Evolutionary conservation across 1,139 yeast species (phyloP).

Genomic region (Protomyces gravidus): DNA sequence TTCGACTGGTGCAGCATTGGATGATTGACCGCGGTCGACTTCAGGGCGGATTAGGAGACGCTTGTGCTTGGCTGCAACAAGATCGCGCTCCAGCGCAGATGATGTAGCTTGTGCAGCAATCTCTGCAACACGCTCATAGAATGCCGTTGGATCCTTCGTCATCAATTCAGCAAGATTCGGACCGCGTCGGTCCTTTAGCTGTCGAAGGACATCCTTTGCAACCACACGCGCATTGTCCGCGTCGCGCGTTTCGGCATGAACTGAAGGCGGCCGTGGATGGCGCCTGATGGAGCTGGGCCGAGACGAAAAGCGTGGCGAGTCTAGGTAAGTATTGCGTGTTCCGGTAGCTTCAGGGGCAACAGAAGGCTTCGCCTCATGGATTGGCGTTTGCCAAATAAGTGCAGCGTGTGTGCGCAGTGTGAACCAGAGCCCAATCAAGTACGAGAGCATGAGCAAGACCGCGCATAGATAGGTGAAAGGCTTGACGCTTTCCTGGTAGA

Average conservation of each 20-base stretch:
- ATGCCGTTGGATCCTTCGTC: slow-evolving; percentile 4
- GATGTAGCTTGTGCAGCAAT: slow-evolving; percentile 29
- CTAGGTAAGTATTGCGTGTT: neutral
- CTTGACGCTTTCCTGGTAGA: slow-evolving; percentile 62
- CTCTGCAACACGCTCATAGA: slow-evolving; percentile 26
- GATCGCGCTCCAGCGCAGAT: slow-evolving; percentile 20
- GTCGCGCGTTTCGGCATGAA: neutral
- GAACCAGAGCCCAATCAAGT: slow-evolving; percentile 85
- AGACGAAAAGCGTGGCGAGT: neutral
- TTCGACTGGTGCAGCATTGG: slow-evolving; percentile 33
- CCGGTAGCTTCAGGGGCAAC: neutral
- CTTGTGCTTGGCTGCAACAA: slow-evolving; percentile 6
- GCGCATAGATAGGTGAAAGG: slow-evolving; percentile 86
- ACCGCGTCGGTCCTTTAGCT: slow-evolving; percentile 9
- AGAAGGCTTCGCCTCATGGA: slow-evolving; percentile 36
- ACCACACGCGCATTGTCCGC: neutral
- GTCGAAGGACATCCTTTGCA: slow-evolving; percentile 13
- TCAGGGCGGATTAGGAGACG: neutral
- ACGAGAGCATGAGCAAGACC: slow-evolving; percentile 70
- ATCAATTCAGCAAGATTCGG: slow-evolving; percentile 7
- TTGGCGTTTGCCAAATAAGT: slow-evolving; percentile 71
- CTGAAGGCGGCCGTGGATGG: neutral
- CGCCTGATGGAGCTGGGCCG: neutral
- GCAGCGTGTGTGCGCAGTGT: slow-evolving; percentile 96
- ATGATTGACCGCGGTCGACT: neutral